phyloP scores from a whole-genome alignment of 306 rosid genomes.

The Malus asiatica region DNA sequence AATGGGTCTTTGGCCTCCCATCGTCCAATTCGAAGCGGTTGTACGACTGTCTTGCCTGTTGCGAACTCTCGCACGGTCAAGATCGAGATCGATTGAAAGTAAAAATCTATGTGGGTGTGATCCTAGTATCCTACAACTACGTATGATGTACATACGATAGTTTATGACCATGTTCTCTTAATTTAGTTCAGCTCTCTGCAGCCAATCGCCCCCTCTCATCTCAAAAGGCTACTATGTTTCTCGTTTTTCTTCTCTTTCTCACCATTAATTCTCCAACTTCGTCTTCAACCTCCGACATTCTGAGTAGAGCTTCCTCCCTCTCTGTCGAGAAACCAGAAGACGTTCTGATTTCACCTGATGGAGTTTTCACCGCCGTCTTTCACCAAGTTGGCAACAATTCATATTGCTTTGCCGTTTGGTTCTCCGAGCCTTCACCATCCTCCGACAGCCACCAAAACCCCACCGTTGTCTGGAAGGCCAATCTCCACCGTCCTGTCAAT shows the following conservation, averaged over 20 bases:
- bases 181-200: background rate
- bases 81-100: no score
- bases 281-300: slow-evolving; percentile 6
- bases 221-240: slow-evolving; percentile 14
- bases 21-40: no score
- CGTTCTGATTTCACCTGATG: slow-evolving; percentile 26
- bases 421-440: slow-evolving; percentile 11
- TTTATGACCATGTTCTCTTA: background rate
- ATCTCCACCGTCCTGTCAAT: slow-evolving; percentile 40
- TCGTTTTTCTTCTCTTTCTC: slow-evolving; percentile 12
- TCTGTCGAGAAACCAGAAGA: slow-evolving; percentile 26
- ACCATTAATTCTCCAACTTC: slow-evolving; percentile 13
- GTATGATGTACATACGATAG: background rate
- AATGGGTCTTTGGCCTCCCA: no score
- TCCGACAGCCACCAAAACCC: background rate
- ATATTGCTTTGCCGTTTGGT: slow-evolving; percentile 53
- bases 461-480: slow-evolving; percentile 49
- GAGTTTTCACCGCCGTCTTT: slow-evolving; percentile 43
- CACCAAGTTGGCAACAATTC: slow-evolving; percentile 40
- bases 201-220: background rate
- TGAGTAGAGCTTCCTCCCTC: slow-evolving; percentile 30
- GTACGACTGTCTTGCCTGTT: no score
- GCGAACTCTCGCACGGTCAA: no score
- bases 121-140: background rate
- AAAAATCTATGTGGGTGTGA: background rate